A percentile compares a stretch with the other conserved stretches of the same genome.
Evolutionary conservation across 148 eudicot species (phyloP).

Genomic region (Cornus controversa): DNA sequence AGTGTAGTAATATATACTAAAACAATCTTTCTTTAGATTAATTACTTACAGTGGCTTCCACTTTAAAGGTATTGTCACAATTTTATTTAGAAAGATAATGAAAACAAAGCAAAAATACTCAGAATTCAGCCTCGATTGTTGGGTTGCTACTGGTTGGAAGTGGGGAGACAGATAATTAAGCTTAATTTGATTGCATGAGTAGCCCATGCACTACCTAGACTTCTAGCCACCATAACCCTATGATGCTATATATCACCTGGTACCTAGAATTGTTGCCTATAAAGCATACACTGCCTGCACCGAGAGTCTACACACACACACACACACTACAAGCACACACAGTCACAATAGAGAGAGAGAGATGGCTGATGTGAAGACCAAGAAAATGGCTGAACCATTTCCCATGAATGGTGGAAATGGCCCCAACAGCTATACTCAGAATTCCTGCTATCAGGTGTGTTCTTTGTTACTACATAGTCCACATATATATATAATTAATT

Average conservation of each 20-base stretch:
- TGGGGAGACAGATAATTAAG: not conserved
- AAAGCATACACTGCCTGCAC: constrained; percentile 1
- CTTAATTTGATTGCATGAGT: not conserved
- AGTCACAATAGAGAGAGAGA: not conserved
- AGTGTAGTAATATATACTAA: too few relatives aligned
- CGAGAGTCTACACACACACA: constrained; percentile 7
- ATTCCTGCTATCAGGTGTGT: constrained; percentile 33
- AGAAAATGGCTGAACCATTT: not conserved
- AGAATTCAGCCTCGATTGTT: not conserved
- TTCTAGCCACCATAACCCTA: constrained; percentile 5
- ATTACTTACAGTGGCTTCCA: too few relatives aligned
- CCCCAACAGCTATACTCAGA: constrained; percentile 24
- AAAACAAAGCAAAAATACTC: not conserved
- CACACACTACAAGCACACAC: not conserved
- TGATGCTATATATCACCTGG: not conserved
- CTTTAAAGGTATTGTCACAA: too few relatives aligned
- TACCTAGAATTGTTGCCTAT: constrained; percentile 7
- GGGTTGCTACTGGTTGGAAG: not conserved
- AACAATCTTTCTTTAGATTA: too few relatives aligned
- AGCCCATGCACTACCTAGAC: not conserved
- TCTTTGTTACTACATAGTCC: too few relatives aligned
- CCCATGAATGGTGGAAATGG: constrained; percentile 32
- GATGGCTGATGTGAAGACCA: not conserved
- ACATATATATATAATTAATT: not conserved
- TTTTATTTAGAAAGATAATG: not conserved